These are phyloP conservation scores for Austroboletus olivaceoglutinosus DNA, from an alignment of 1,284 basidiomycete species.

Conservation along the genomic window DNA sequence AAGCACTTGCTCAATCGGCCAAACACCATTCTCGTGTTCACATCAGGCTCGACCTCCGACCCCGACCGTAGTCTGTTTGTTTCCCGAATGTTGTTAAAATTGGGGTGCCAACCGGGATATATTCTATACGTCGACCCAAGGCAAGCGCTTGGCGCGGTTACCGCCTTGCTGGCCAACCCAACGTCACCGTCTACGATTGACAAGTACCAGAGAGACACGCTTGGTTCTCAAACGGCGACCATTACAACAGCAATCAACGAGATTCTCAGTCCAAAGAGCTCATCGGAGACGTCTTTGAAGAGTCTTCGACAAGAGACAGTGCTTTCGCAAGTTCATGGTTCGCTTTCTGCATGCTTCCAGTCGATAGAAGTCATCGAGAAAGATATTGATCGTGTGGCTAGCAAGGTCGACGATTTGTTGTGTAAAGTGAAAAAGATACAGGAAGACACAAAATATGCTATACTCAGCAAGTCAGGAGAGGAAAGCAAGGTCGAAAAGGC, in stretches of 20 bases:
- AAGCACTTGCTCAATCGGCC: conserved; percentile 42
- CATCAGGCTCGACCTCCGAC: conserved; percentile 30
- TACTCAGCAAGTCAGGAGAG: conserved; percentile 40
- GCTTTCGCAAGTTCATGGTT: conserved; percentile 34
- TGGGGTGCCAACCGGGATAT: conserved; percentile 25
- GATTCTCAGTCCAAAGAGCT: conserved; percentile 25
- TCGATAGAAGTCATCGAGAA: conserved; percentile 28
- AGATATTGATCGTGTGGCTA: conserved; percentile 33
- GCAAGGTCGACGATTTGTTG: conserved; percentile 33
- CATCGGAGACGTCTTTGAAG: conserved; percentile 4
- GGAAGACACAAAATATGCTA: conserved; percentile 33
- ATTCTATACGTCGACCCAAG: conserved; percentile 55
- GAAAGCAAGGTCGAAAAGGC: conserved; percentile 45
- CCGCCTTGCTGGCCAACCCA: conserved; percentile 44
- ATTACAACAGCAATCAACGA: conserved; percentile 43
- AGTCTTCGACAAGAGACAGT: conserved; percentile 32
- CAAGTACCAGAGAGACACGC: conserved; percentile 60
- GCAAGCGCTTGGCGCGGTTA: conserved; percentile 54
- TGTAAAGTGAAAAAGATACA: conserved; percentile 34
- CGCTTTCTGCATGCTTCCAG: conserved; percentile 35
- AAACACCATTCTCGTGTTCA: conserved; percentile 53
- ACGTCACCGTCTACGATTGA: conserved; percentile 52
- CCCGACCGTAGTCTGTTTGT: conserved; percentile 11
- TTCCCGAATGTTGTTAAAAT: conserved; percentile 16
- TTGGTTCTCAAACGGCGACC: conserved; percentile 53